These are phyloP conservation scores for Tagetes erecta DNA, from an alignment of 129 eudicot genomes.

Conservation along the genomic window DNA sequence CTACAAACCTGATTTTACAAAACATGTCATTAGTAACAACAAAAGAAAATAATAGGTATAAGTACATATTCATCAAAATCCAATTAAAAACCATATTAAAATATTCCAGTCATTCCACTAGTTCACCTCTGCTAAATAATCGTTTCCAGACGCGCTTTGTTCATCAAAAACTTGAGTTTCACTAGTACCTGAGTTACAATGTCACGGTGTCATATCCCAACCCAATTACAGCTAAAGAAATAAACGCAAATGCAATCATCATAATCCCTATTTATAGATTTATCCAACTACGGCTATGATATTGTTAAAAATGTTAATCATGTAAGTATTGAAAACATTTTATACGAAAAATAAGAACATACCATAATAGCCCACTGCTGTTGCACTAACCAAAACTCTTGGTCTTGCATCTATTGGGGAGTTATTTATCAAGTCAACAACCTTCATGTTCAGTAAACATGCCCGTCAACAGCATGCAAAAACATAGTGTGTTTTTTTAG, in stretches of 20 bases:
- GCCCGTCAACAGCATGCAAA: conserved; percentile 17
- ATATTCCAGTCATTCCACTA: background rate
- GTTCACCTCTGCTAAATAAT: conserved; percentile 85
- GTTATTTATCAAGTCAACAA: conserved; percentile 72
- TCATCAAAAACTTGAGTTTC: conserved; percentile 84
- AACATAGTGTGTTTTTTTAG: background rate
- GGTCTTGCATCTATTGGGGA: conserved; percentile 65
- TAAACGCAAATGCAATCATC: background rate
- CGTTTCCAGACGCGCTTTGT: conserved; percentile 93
- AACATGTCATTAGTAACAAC: background rate
- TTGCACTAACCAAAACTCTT: conserved; percentile 82
- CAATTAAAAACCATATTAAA: background rate
- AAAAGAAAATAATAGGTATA: conserved; percentile 1
- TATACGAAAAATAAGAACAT: conserved; percentile 4
- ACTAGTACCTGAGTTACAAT: conserved; percentile 62
- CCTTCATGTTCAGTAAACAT: conserved; percentile 45
- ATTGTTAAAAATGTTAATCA: background rate
- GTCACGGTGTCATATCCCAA: conserved; percentile 5
- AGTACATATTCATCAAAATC: background rate
- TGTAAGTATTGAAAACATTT: background rate
- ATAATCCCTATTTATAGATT: background rate
- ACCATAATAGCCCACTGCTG: conserved; percentile 98
- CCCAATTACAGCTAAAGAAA: background rate
- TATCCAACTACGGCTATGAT: background rate
- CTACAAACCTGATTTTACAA: conserved; percentile 70